Base-by-base conservation (phyloP, 768 basidiomycete genomes). In the Mycena metata region DNA sequence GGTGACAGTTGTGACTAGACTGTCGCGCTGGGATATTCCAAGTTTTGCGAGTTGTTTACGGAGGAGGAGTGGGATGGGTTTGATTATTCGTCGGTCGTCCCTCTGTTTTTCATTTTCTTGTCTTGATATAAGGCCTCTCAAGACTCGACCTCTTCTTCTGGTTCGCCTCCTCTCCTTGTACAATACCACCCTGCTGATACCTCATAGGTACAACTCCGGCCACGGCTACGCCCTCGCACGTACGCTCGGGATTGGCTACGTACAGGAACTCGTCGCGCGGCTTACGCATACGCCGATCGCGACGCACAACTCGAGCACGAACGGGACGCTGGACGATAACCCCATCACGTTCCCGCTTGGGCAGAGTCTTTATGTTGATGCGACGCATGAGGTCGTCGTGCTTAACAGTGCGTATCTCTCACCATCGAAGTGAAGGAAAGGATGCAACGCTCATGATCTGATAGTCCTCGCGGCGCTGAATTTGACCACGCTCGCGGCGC, bases 41-140 rank as follows among this genome's bases (percentile, higher is more conserved):
- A 90, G 70, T 98, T 96, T 80, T 98, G 96, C 70, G 89, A 90
- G 62, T 82, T 98, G 3, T 98, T 98, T 79, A 95, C 94, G 0
- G 86, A 91, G 73, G 90, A 94, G 49, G 96, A 98, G 79, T 98
- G 96, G 96, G 91, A 93, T 76, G 95, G 95, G 0, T 97, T 96
- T 77, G 88, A 94, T 76, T 97, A 98, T 69, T 85, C 91, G 88
- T 94, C 71, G 63, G 91, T 81, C 26, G 21, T 49, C 46, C 16
- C 23, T 49, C 16, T 30, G 30, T 45, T 19, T 41, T 26, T 23
- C 12, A 43, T 9, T 21, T 1, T 11, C n/a, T 7, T 24, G 30
- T 12, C 6, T 30, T 39, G 13, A 61, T 43, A 50, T 68, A 45
- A 46, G 42, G 26, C 35, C 23, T 47, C 36, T 36, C 15, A 47